phyloP scores from a whole-genome alignment of 768 basidiomycete genomes.

The Tylopilus vinaceipallidus region DNA sequence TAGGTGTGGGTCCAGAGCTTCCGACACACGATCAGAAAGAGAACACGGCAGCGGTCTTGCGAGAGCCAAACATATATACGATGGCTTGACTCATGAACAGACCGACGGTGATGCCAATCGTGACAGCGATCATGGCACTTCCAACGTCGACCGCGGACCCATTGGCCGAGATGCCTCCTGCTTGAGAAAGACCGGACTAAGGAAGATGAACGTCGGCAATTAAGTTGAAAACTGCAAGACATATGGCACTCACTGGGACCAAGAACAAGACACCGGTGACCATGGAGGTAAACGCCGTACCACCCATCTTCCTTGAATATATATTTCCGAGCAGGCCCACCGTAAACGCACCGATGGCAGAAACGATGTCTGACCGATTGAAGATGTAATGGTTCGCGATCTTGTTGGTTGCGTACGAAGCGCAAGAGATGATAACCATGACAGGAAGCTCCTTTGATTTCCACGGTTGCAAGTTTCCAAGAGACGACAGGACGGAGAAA shows the following conservation, averaged over 20 bases:
- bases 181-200: constrained; percentile 82
- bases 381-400: constrained; percentile 83
- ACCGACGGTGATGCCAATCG: constrained; percentile 87
- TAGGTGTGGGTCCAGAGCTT: background rate
- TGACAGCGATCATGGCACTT: constrained; percentile 85
- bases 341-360: constrained; percentile 82
- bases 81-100: constrained; percentile 86
- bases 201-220: background rate
- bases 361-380: constrained; percentile 80
- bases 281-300: constrained; percentile 89
- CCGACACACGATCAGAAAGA: constrained; percentile 52
- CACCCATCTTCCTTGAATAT: constrained; percentile 79
- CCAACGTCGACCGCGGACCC: constrained; percentile 84
- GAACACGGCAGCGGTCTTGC: constrained; percentile 84
- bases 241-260: constrained; percentile 63
- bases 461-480: constrained; percentile 77
- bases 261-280: constrained; percentile 85
- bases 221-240: background rate
- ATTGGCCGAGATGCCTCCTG: constrained; percentile 79
- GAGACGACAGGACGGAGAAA: constrained; percentile 69
- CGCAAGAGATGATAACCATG: constrained; percentile 84
- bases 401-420: constrained; percentile 76
- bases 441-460: constrained; percentile 69
- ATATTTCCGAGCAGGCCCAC: constrained; percentile 77
- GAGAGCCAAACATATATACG: constrained; percentile 81